Evolutionary conservation across 441 rosid genomes (phyloP).

Genomic region (Croton laevigatus): DNA sequence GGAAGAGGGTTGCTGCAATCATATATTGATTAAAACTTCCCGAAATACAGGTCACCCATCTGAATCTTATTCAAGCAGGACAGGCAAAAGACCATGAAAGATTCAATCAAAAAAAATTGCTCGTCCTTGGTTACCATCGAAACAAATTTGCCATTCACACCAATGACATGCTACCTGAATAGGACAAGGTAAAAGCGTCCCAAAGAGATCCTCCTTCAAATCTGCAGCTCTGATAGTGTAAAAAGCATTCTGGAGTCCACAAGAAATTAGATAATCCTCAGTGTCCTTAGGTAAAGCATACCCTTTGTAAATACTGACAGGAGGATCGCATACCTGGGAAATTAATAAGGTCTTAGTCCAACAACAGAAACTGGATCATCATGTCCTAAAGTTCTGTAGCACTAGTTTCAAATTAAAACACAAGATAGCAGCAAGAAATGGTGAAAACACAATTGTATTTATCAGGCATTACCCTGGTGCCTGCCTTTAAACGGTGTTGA

Average conservation of each 20-base stretch:
- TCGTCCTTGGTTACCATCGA: neutral
- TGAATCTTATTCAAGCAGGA: conserved; percentile 9
- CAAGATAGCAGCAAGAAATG: neutral
- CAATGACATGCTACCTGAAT: conserved; percentile 43
- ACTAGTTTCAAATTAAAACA: neutral
- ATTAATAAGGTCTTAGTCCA: conserved; percentile 2
- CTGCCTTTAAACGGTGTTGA: neutral
- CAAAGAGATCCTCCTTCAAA: conserved; percentile 68
- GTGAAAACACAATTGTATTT: neutral
- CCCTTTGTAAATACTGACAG: conserved; percentile 82
- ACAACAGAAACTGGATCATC: neutral
- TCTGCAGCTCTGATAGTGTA: conserved; percentile 66
- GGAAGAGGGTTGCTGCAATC: conserved; percentile 51
- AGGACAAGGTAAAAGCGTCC: conserved; percentile 61
- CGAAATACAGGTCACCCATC: neutral
- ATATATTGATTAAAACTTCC: conserved; percentile 5
- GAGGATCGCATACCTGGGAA: conserved; percentile 68
- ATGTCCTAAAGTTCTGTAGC: neutral
- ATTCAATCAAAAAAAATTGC: neutral
- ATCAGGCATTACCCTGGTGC: neutral
- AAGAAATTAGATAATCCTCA: conserved; percentile 56
- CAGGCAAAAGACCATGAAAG: neutral
- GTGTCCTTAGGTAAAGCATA: conserved; percentile 51
- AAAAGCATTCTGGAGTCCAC: conserved; percentile 70
- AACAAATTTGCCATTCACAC: neutral